These are phyloP conservation scores for Phascolomyces articulosus DNA, from an alignment of 371 early-diverging fungal genomes.

Conservation along the genomic window DNA sequence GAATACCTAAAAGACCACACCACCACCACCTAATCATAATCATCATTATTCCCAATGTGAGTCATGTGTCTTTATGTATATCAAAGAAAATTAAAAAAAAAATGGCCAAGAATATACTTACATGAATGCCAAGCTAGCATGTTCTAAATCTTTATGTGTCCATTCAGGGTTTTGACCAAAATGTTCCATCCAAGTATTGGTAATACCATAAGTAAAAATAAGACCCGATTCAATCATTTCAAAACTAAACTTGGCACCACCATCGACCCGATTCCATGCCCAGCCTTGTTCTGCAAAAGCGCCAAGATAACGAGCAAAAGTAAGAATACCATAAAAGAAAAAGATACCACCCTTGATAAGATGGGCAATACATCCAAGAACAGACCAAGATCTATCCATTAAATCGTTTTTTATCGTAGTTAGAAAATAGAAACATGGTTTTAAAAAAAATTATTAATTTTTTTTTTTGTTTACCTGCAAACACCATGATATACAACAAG, in stretches of 20 bases:
- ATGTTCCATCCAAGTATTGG: slow-evolving; percentile 71
- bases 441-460: neutral
- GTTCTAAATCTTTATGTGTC: slow-evolving; percentile 70
- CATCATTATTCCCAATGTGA: too few species aligned
- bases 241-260: slow-evolving; percentile 44
- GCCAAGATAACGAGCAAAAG: slow-evolving; percentile 51
- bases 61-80: too few species aligned
- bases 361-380: slow-evolving; percentile 52
- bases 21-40: slow-evolving; percentile 63
- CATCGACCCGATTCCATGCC: slow-evolving; percentile 51
- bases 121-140: slow-evolving; percentile 67
- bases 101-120: neutral
- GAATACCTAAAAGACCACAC: slow-evolving; percentile 61
- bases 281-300: slow-evolving; percentile 52
- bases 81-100: too few species aligned
- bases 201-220: slow-evolving; percentile 64
- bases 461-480: slow-evolving; percentile 32
- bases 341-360: slow-evolving; percentile 58
- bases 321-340: slow-evolving; percentile 48
- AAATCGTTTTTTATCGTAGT: too few species aligned
- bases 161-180: slow-evolving; percentile 54
- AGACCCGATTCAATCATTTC: slow-evolving; percentile 49
- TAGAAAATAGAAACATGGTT: neutral
- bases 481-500: slow-evolving; percentile 54
- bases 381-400: slow-evolving; percentile 36